phyloP scores from a whole-genome alignment of 192 early-diverging fungal genomes.

The Rhizophagus prolifer region DNA sequence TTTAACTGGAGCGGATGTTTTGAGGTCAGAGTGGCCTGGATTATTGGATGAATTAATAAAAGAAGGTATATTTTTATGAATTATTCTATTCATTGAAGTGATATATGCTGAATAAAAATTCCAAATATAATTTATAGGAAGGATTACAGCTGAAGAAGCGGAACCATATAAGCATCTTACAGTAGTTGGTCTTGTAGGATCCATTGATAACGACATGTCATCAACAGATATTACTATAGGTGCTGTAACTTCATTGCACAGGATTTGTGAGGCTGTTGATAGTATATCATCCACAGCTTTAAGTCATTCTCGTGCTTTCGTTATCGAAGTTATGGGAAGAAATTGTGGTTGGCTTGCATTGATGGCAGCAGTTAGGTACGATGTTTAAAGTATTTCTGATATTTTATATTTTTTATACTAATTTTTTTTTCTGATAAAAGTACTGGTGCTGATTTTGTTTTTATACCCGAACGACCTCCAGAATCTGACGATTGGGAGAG shows the following conservation, averaged over 20 bases:
- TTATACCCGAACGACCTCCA: slow-evolving; percentile 93
- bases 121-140: not conserved
- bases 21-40: slow-evolving; percentile 89
- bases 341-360: slow-evolving; percentile 96
- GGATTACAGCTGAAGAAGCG: slow-evolving; percentile 61
- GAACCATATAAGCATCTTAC: slow-evolving; percentile 67
- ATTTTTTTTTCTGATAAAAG: slow-evolving; percentile 29
- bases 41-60: slow-evolving; percentile 75
- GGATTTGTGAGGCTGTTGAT: slow-evolving; percentile 96
- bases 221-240: slow-evolving; percentile 95
- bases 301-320: slow-evolving; percentile 95
- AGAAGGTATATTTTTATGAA: slow-evolving; percentile 33
- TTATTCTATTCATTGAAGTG: no score
- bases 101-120: not conserved
- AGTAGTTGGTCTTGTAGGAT: slow-evolving; percentile 95
- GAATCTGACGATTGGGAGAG: slow-evolving; percentile 83
- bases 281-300: slow-evolving; percentile 88
- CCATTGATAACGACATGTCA: slow-evolving; percentile 95
- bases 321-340: slow-evolving; percentile 98
- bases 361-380: slow-evolving; percentile 70
- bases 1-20: slow-evolving; percentile 90
- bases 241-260: slow-evolving; percentile 86
- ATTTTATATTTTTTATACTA: not conserved
- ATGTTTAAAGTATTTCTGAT: not conserved
- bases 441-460: slow-evolving; percentile 93